These are phyloP conservation scores for Epichloe amarillans DNA, from an alignment of 2,329 filamentous ascomycete species.

Conservation along the genomic window DNA sequence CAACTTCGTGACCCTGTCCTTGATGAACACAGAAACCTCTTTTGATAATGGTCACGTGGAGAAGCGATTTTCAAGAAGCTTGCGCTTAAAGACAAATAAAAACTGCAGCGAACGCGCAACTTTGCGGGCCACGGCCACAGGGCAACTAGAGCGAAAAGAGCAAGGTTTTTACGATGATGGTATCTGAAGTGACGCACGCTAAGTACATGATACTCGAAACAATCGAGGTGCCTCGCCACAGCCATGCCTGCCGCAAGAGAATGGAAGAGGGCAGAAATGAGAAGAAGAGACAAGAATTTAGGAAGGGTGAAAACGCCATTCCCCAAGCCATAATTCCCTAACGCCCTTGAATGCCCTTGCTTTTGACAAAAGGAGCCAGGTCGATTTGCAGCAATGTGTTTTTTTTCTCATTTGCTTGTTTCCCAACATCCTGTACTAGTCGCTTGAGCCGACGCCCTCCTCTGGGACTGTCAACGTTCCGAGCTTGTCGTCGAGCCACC, in stretches of 20 bases:
- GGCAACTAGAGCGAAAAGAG: too few species aligned
- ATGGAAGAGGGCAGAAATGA: neutral
- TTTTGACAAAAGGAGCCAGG: neutral
- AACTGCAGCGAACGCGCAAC: too few species aligned
- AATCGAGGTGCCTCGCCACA: too few species aligned
- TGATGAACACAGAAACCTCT: too few species aligned
- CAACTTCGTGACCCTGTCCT: too few species aligned
- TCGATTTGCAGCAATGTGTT: neutral
- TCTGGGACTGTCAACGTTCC: conserved; percentile 39
- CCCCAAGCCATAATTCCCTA: neutral
- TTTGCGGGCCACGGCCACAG: too few species aligned
- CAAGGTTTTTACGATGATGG: neutral
- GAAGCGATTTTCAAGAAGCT: too few species aligned
- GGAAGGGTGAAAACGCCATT: neutral
- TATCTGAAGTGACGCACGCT: conserved; percentile 1
- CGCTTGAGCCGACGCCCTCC: conserved; percentile 28
- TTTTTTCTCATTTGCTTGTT: neutral
- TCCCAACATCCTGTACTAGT: neutral
- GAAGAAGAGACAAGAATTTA: neutral
- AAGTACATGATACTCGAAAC: neutral
- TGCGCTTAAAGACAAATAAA: too few species aligned
- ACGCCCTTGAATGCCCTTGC: conserved; percentile 1
- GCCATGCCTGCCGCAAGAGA: too few species aligned
- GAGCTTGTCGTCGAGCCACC: conserved; percentile 48
- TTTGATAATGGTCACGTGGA: too few species aligned